phyloP scores from a whole-genome alignment of 176 grass and related monocot species.

The Dactylis glomerata region DNA sequence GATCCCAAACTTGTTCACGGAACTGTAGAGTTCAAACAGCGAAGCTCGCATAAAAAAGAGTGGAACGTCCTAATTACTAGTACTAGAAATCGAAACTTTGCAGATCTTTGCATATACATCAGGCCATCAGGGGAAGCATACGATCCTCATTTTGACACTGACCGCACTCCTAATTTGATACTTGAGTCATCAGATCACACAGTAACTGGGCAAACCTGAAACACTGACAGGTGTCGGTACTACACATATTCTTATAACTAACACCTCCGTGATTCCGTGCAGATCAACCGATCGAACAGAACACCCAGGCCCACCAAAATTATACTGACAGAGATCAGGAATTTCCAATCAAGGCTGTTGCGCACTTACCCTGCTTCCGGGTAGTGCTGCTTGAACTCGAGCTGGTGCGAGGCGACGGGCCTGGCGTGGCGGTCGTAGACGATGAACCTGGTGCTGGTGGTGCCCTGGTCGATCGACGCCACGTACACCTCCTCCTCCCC shows the following conservation, averaged over 20 bases:
- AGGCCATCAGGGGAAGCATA: not conserved
- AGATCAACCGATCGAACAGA: not conserved
- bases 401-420: conserved; percentile 77
- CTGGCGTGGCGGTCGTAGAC: conserved; percentile 78
- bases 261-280: not conserved
- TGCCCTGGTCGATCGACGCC: conserved; percentile 89
- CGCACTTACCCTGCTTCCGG: conserved; percentile 69
- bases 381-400: conserved; percentile 96
- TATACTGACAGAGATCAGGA: not conserved
- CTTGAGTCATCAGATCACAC: too few species aligned
- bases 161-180: not conserved
- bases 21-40: not conserved
- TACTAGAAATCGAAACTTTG: not conserved
- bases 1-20: not conserved
- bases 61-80: not conserved
- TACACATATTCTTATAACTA: not conserved
- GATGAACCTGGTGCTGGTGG: conserved; percentile 93
- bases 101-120: not conserved
- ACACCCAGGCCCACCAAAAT: not conserved
- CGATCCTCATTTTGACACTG: not conserved
- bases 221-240: not conserved
- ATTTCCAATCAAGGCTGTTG: not conserved
- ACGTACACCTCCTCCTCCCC: conserved; percentile 61
- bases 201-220: not conserved
- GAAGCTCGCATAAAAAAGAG: not conserved